A percentile compares a stretch with the other conserved stretches of the same genome.
Evolutionary conservation across 2,329 filamentous ascomycete genomes (phyloP).

Genomic region (Fusarium robinianum): DNA sequence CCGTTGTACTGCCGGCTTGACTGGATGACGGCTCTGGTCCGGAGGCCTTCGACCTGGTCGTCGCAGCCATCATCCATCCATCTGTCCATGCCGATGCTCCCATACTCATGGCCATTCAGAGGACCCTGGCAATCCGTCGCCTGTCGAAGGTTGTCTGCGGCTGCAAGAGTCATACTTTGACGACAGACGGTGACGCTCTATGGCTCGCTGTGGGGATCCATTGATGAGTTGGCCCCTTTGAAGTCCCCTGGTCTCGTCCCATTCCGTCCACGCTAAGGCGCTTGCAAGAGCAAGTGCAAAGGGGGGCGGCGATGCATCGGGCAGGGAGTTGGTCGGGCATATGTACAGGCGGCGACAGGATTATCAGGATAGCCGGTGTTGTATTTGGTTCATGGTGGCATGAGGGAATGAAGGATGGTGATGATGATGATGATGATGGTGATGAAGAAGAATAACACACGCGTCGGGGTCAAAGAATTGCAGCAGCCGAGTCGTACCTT

Average conservation of each 20-base stretch:
- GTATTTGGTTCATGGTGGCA: constrained; percentile 10
- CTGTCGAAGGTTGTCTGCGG: constrained; percentile 24
- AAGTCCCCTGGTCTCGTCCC: constrained; percentile 37
- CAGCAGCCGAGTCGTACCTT: no score
- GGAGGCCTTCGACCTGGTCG: constrained; percentile 17
- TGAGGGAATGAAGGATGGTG: constrained; percentile 15
- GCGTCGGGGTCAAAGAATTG: neutral
- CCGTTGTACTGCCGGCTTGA: constrained; percentile 33
- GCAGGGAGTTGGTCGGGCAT: constrained; percentile 35
- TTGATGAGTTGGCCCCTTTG: constrained; percentile 39
- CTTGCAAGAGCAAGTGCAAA: constrained; percentile 29
- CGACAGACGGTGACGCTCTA: constrained; percentile 38
- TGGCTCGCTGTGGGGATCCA: constrained; percentile 35
- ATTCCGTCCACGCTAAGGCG: constrained; percentile 35
- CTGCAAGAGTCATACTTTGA: constrained; percentile 32
- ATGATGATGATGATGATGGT: constrained; percentile 11
- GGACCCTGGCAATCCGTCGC: constrained; percentile 20
- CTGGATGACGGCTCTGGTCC: constrained; percentile 28
- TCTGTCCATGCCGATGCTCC: constrained; percentile 22
- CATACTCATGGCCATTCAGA: constrained; percentile 22
- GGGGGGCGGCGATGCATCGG: constrained; percentile 38
- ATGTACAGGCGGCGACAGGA: constrained; percentile 11
- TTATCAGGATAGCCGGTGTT: constrained; percentile 9
- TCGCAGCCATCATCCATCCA: constrained; percentile 22
- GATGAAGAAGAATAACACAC: constrained; percentile 1